Evolutionary conservation across 2,329 filamentous ascomycete species (phyloP), one percentile per base, ranked within the genome.

Genomic region (Metarhizium brunneum): DNA sequence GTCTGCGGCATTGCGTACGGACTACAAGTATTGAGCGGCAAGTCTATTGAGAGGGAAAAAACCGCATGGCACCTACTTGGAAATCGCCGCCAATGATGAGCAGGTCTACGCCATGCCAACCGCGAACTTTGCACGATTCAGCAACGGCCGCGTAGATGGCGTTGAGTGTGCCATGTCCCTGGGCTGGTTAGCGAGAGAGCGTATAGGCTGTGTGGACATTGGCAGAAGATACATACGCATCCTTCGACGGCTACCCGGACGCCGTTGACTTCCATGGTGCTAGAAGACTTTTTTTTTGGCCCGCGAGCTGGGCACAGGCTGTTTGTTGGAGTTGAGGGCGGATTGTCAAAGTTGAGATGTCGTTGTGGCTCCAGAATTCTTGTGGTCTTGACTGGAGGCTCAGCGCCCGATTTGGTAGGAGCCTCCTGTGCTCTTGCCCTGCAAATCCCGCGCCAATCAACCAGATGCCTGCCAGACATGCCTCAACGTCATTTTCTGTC

Each of bases 1-100:
- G 69, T 99, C 94, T 60, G 85, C 80, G 10, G 89, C 85, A 75
- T 97, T 97, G 63, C 94, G 89, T 42, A 92, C 85, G 47, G 94
- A 86, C 86, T 91, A 59, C 42, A 42, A 25, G 16, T 32, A 3
- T 30, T 11, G 16, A 16, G 18, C 16, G 35, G 25, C 13, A 3
- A 16, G 38, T 4, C 42, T 35, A 16, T 16, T 20, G 7, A 30
- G 6, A 20, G 47, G 7, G 40, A 16, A 6, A 18, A 2, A 1
- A 13, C 3, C 7, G 45, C 45, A 13, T 48, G 1, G n/a, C 4
- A 59, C 67, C 38, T 73, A 87, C 87, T 76, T 96, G 90, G 62
- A 99, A 99, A 68, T 99, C 94, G 32, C 94, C 94, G 55, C 92
- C 90, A 64, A 99, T 96, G 65, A 99, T 95, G 62, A 99, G 74